Percentiles rank a stretch among this genome's conserved stretches.
Evolutionary conservation across 225 moss, liverwort and hornwort genomes (phyloP).

Genomic region (Physcomitrium patens): DNA sequence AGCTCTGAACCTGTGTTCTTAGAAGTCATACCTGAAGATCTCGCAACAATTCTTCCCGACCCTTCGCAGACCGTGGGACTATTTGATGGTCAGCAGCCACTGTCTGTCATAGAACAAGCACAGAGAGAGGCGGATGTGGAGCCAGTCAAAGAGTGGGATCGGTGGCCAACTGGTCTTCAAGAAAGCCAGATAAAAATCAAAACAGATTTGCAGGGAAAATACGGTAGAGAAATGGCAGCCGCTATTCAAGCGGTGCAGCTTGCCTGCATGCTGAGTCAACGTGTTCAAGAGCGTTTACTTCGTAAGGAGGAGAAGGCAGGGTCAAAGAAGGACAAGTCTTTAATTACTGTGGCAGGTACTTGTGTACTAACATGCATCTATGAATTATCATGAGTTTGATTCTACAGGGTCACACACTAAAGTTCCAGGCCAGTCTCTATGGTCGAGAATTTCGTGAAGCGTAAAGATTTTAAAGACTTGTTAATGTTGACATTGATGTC

Average conservation of each 20-base stretch:
- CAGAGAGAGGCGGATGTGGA: constrained; percentile 32
- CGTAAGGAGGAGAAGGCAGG: constrained; percentile 74
- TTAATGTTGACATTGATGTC: neutral
- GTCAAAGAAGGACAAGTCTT: constrained; percentile 82
- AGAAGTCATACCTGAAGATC: constrained; percentile 65
- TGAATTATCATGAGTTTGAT: neutral
- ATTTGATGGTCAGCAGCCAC: constrained; percentile 51
- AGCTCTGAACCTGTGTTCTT: constrained; percentile 52
- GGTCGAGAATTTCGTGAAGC: too few relatives aligned
- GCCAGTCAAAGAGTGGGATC: constrained; percentile 49
- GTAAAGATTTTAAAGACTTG: neutral
- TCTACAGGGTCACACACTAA: neutral
- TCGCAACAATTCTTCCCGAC: constrained; percentile 49
- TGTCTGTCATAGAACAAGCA: constrained; percentile 34
- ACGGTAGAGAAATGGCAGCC: constrained; percentile 74
- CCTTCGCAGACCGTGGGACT: constrained; percentile 53
- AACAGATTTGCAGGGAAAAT: constrained; percentile 47
- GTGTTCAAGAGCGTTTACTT: constrained; percentile 79
- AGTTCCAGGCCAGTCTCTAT: neutral
- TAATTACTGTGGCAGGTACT: constrained; percentile 93
- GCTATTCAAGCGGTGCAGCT: constrained; percentile 92
- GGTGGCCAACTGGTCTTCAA: constrained; percentile 59
- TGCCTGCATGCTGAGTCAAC: constrained; percentile 83
- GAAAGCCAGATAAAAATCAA: constrained; percentile 49
- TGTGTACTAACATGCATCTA: neutral